Evolutionary conservation across 2,329 filamentous ascomycete genomes (phyloP), one percentile per base, ranked within the genome.

Genomic region (Cryoendolithus antarcticus): DNA sequence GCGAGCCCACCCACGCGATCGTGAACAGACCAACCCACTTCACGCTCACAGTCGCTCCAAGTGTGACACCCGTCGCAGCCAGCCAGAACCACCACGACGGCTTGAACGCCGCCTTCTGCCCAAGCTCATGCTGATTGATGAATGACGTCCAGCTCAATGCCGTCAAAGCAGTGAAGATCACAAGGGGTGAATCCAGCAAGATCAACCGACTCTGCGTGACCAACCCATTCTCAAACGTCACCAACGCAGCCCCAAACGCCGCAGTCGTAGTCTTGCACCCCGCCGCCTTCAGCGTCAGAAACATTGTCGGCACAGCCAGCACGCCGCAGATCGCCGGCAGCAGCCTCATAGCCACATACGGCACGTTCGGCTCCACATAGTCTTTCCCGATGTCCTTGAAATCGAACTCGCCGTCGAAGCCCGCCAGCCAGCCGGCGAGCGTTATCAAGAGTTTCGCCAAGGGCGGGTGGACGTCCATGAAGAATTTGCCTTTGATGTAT

Each of bases 361-460:
- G 91, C 39, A 98, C 91, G 38, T 79, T 77, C 3, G 91, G 86
- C 65, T 94, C 91, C 47, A 96, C 61, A 60, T 98, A 98, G 62
- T 98, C 91, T 68, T 96, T 95, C 63, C 91, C 91, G 64, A 98
- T 98, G 52, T 98, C 88, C 70, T 96, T 98, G 71, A 98, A 98
- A 62, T 96, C 91, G 60, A 98, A 98, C 47, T 86, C 73, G 48
- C 91, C 91, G 58, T 95, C 76, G 62, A 96, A 98, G 39, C 91
- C 91, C 54, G 88, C 91, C 47, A 95, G 65, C 80, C 83, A 98
- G 52, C 89, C 91, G 47, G 88, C 86, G 44, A 98, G 75, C 38
- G 91, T 93, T 55, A 98, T 89, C 51, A 98, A 78, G 59, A 98
- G 77, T 70, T 98, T 98, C 49, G 91, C 91, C 44, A 98, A 73